A percentile compares a stretch with the other conserved stretches of the same genome.
Conservation (phyloP, 768 basidiomycete species). For the Boletellus ananas region DNA sequence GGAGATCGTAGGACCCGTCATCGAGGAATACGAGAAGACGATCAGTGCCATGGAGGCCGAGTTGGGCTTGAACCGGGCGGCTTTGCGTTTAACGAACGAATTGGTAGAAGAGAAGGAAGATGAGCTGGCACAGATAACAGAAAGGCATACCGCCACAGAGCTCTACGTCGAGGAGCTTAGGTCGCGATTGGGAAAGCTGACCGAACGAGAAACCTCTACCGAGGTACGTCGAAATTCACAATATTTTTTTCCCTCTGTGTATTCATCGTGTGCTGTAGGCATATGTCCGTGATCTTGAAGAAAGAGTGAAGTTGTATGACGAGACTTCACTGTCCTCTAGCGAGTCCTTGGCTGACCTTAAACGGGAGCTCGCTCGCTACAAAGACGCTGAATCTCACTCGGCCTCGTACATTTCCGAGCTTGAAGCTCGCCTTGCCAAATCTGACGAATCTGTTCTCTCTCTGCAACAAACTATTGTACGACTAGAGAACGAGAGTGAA, state of each 20-base stretch:
- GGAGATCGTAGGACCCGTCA: conserved; percentile 94
- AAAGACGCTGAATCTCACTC: conserved; percentile 74
- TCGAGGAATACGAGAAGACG: conserved; percentile 98
- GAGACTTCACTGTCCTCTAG: conserved; percentile 74
- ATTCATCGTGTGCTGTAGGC: conserved; percentile 46
- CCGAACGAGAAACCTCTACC: conserved; percentile 85
- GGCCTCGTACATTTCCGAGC: conserved; percentile 75
- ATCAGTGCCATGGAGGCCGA: conserved; percentile 94
- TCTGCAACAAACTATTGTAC: conserved; percentile 69
- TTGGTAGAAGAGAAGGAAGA: conserved; percentile 90
- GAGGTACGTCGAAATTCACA: conserved; percentile 54
- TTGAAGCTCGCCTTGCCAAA: conserved; percentile 76
- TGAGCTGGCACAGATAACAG: conserved; percentile 60
- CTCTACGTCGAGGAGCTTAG: conserved; percentile 86
- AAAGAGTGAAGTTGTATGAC: conserved; percentile 82
- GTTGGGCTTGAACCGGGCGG: conserved; percentile 80
- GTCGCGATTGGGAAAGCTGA: conserved; percentile 71
- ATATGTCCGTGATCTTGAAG: conserved; percentile 91
- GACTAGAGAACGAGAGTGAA: conserved; percentile 72
- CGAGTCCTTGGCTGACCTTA: conserved; percentile 78
- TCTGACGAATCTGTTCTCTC: conserved; percentile 73
- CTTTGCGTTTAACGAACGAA: conserved; percentile 87
- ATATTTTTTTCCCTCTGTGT: background rate
- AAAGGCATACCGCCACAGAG: conserved; percentile 75
- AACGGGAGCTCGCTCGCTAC: conserved; percentile 74